phyloP scores from a whole-genome alignment of 148 eudicot genomes.

The Euryodendron excelsum region DNA sequence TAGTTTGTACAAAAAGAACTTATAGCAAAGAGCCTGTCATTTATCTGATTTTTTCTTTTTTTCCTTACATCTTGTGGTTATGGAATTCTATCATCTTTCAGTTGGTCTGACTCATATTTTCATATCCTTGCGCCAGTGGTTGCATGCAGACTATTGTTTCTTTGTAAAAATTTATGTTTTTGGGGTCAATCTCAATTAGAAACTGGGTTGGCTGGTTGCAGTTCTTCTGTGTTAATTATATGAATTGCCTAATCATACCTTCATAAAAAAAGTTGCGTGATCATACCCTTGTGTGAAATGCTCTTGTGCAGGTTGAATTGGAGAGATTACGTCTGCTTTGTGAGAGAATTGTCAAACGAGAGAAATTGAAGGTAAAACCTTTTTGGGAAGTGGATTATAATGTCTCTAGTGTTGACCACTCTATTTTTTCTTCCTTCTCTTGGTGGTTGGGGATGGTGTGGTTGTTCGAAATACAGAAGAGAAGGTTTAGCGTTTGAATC shows the following conservation, averaged over 20 bases:
- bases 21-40: too few relatives aligned
- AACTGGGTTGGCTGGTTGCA: neutral
- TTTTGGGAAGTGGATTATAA: neutral
- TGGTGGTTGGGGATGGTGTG: neutral
- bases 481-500: neutral
- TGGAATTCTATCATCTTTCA: too few relatives aligned
- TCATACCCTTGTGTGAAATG: conserved; percentile 3
- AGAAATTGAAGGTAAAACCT: conserved; percentile 79
- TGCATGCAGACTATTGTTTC: neutral
- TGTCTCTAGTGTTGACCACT: too few relatives aligned
- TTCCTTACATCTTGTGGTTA: too few relatives aligned
- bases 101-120: neutral
- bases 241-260: neutral
- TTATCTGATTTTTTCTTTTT: too few relatives aligned
- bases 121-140: neutral
- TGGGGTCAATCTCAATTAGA: neutral
- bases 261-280: too few relatives aligned
- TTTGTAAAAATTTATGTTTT: too few relatives aligned
- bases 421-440: neutral
- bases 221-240: neutral
- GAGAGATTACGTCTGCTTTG: conserved; percentile 93
- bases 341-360: conserved; percentile 86
- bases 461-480: neutral
- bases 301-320: conserved; percentile 72
- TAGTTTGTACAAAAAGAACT: neutral